Evolutionary conservation across 352 stramenopile species (phyloP).

Genomic region (Globisporangium rhizosaccharum): DNA sequence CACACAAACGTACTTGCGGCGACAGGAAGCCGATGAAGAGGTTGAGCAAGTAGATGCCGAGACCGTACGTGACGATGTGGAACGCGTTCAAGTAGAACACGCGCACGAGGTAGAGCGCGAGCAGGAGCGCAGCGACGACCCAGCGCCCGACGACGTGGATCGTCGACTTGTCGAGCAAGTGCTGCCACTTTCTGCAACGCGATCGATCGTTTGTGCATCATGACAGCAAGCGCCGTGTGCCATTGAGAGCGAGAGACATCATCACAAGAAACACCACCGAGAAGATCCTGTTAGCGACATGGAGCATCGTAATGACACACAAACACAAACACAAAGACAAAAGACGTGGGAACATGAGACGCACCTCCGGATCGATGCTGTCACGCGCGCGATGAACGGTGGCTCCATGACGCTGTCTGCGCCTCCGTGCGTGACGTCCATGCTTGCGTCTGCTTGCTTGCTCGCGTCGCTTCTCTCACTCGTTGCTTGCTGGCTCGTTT

Average conservation of each 20-base stretch:
- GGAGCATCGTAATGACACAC: not conserved
- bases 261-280: not conserved
- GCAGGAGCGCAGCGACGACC: constrained; percentile 79
- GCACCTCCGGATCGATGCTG: constrained; percentile 77
- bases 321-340: not conserved
- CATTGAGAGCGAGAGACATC: not conserved
- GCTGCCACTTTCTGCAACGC: constrained; percentile 91
- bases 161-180: constrained; percentile 97
- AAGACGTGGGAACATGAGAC: not conserved
- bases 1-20: constrained; percentile 79
- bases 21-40: constrained; percentile 99
- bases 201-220: too few relatives aligned
- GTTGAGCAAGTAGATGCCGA: constrained; percentile 99
- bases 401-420: constrained; percentile 67
- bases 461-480: not conserved
- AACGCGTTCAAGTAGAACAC: constrained; percentile 93
- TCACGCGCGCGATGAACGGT: constrained; percentile 72
- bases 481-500: not conserved
- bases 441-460: not conserved
- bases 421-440: constrained; percentile 39
- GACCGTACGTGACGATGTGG: constrained; percentile 98
- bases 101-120: constrained; percentile 92
- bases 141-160: constrained; percentile 94
- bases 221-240: not conserved
- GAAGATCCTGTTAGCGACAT: not conserved